Conservation (phyloP, 805 yeast species). For the Naumovozyma castellii region DNA sequence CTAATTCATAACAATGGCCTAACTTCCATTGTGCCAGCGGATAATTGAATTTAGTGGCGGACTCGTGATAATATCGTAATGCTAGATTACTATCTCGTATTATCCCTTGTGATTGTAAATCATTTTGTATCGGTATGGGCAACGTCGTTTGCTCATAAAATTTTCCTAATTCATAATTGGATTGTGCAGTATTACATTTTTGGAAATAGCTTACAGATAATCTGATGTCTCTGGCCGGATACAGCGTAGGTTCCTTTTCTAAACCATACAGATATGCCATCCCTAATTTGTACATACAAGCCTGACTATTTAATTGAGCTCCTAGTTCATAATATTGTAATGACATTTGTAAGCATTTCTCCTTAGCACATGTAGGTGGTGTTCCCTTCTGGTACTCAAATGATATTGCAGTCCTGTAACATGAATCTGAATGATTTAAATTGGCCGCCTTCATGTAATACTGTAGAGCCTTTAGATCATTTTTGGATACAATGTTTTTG, state of each 20-base stretch:
- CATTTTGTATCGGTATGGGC: slow-evolving; percentile 12
- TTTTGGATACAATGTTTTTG: slow-evolving; percentile 39
- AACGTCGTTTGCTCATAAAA: slow-evolving; percentile 41
- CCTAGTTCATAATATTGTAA: slow-evolving; percentile 48
- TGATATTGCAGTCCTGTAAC: slow-evolving; percentile 63
- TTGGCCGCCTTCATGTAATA: slow-evolving; percentile 51
- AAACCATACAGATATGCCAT: slow-evolving; percentile 49
- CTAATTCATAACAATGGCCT: slow-evolving; percentile 68
- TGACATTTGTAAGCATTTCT: slow-evolving; percentile 33
- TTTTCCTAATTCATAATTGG: slow-evolving; percentile 48
- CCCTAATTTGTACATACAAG: slow-evolving; percentile 69
- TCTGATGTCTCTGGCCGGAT: slow-evolving; percentile 15
- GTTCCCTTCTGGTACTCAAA: slow-evolving; percentile 42
- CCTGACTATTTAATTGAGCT: slow-evolving; percentile 48
- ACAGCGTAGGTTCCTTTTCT: slow-evolving; percentile 27
- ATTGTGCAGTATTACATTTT: slow-evolving; percentile 42
- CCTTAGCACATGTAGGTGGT: slow-evolving; percentile 29
- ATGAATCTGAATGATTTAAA: slow-evolving; percentile 48
- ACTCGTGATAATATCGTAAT: slow-evolving; percentile 37
- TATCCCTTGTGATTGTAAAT: slow-evolving; percentile 4
- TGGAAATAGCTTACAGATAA: slow-evolving; percentile 42
- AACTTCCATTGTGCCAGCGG: slow-evolving; percentile 60
- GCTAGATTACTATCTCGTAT: slow-evolving; percentile 34
- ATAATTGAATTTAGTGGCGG: slow-evolving; percentile 45
- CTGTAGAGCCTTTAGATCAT: slow-evolving; percentile 53